Evolutionary conservation across 2,329 filamentous ascomycete genomes (phyloP), one percentile per base, ranked within the genome.

Genomic region (Colletotrichum musae): DNA sequence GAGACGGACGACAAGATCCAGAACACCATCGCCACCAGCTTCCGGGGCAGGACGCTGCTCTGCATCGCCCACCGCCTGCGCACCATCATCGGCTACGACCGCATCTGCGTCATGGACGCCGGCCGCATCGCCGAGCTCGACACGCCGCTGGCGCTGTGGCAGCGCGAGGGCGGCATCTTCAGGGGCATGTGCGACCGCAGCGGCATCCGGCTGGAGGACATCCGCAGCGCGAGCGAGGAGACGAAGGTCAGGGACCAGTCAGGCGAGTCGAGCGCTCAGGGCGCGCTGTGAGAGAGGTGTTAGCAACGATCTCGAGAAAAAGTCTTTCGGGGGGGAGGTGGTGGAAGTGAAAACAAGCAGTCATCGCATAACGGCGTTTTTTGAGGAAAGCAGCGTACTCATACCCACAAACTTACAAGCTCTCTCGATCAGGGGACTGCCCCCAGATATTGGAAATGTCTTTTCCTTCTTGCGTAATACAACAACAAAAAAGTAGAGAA

Each of bases 1-100:
- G 95, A 98, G 77, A 98, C 95, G 3, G 96, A 99, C 78, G 92
- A 94, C 80, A 97, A 96, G 87, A 97, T 98, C 77, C 95, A 98
- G 80, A 85, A 86, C 64, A 97, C 95, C 4, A 98, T 98, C 80
- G 92, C 93, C 0, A 87, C 88, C 1, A 95, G 91, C 0, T 98
- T 98, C 85, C 87, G 88, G 62, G 95, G 94, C 68, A 94, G 93
- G 84, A 98, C 95, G 2, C 82, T 98, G 54, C 84, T 98, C 24
- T 97, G 94, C 80, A 98, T 98, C 78, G 95, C 95, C 6, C 95
- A 98, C 81, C 88, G 95, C 5, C 84, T 98, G 75, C 92, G 94
- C 76, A 98, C 96, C 1, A 97, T 99, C 72, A 92, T 98, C 71
- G 91, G 91, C 32, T 98, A 98, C 80, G 95, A 99, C 80, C 90